Evolutionary conservation across 371 early-diverging fungal species (phyloP), one percentile per base, ranked within the genome.

Genomic region (Mortierella sp.): DNA sequence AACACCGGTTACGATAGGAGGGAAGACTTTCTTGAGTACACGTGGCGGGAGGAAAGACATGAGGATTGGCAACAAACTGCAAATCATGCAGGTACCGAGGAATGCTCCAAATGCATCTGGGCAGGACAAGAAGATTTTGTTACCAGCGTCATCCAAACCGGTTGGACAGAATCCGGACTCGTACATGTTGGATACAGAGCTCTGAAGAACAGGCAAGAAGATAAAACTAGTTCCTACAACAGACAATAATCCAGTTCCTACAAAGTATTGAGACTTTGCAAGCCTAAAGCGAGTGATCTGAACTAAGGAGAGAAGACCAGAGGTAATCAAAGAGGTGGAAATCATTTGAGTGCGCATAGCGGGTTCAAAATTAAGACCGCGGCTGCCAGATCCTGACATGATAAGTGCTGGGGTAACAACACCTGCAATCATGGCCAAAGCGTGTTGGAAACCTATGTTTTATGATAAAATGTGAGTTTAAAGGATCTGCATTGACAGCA

Each of bases 241-340:
- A 43, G 87, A 85, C 0, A 90, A 68, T 58, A 89, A 66, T 37
- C 90, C 90, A 34, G 89, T 88, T 53, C 90, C 89, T 29, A 89
- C 49, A 37, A 83, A 89, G 57, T 85, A 89, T 7, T 61, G 83
- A 12, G 66, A 62, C 28, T 84, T 82, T 49, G 76, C 85, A 8
- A 88, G 68, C 64, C 81, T 83, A 58, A 90, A 90, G 34, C 88
- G 87, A 34, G 89, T 88, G 47, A 90, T 90, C 72, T 90, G 90
- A 61, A 90, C 68, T 17, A 87, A 59, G 9, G 89, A 90, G 54
- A 62, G 86, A 7, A 63, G 62, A 2, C 89, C 90, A 23, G 88
- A 88, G 19, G 84, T 74, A 51, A 90, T 90, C n/a, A 90, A 71
- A n/a, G 90, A 87, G 7, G 89, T 86, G 7, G 86, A 87, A 32